These are phyloP conservation scores for Wallacemonas collosoma DNA, from an alignment of 208 protist genomes.

Conservation along the genomic window DNA sequence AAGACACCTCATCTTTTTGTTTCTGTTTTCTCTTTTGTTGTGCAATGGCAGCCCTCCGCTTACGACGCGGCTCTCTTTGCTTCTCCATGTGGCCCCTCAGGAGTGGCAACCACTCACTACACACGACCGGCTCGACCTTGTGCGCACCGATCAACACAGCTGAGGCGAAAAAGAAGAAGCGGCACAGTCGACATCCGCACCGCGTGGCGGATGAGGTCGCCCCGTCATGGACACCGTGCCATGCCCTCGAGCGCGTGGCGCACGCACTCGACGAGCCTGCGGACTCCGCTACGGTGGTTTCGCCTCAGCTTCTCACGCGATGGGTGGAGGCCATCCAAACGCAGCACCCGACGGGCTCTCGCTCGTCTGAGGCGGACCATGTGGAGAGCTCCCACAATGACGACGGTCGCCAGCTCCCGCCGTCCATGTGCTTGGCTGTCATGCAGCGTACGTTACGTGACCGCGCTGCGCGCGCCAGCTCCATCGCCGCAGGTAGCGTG, in stretches of 20 bases:
- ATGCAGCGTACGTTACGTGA: slow-evolving; percentile 8
- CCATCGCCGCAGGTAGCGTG: not conserved
- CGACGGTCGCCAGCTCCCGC: not conserved
- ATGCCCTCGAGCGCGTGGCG: too few relatives aligned
- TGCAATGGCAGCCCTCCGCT: not conserved
- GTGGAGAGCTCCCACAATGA: not conserved
- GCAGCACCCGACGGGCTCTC: not conserved
- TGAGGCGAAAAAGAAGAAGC: too few relatives aligned
- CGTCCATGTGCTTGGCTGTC: slow-evolving; percentile 10
- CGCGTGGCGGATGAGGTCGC: too few relatives aligned
- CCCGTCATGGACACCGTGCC: too few relatives aligned
- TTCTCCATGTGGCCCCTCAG: too few relatives aligned
- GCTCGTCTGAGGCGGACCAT: too few relatives aligned
- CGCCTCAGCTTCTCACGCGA: slow-evolving; percentile 17
- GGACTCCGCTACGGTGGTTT: not conserved
- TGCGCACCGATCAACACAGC: too few relatives aligned
- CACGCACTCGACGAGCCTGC: too few relatives aligned
- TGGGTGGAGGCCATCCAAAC: slow-evolving; percentile 18
- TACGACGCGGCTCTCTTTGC: too few relatives aligned
- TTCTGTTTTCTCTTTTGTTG: not conserved
- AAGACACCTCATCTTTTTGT: not conserved
- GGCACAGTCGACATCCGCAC: too few relatives aligned
- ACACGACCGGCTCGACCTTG: too few relatives aligned
- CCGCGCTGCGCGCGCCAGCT: not conserved
- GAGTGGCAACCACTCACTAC: too few relatives aligned